phyloP scores from a whole-genome alignment of 176 grass and related monocot genomes.

The Cocos nucifera region DNA sequence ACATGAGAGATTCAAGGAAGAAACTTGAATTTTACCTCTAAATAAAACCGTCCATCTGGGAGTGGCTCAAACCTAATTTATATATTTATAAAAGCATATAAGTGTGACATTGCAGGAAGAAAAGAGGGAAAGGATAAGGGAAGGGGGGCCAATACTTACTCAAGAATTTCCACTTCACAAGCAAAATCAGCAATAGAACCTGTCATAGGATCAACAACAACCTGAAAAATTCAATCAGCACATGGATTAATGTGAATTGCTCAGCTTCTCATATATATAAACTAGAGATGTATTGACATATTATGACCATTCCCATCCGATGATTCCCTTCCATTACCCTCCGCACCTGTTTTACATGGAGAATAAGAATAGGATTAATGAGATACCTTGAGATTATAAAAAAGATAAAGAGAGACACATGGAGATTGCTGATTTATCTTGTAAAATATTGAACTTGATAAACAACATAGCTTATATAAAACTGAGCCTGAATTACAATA shows the following conservation, averaged over 20 bases:
- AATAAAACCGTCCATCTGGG: constrained; percentile 91
- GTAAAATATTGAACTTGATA: too few species aligned
- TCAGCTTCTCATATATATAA: neutral
- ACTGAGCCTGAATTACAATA: too few species aligned
- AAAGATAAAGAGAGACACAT: too few species aligned
- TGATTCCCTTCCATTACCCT: constrained; percentile 99
- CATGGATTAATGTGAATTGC: constrained; percentile 4
- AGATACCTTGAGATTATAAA: constrained; percentile 7
- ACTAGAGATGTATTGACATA: neutral
- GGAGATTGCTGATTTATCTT: too few species aligned
- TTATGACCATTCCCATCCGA: constrained; percentile 90
- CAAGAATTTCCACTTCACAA: constrained; percentile 97
- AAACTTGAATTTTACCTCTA: constrained; percentile 51
- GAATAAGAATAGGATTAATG: constrained; percentile 6
- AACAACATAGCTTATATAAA: too few species aligned
- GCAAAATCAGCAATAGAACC: constrained; percentile 86
- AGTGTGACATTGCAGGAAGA: constrained; percentile 21
- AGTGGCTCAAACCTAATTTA: constrained; percentile 75
- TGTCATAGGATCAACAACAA: constrained; percentile 74
- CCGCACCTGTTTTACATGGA: constrained; percentile 49
- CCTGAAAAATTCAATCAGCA: constrained; percentile 40
- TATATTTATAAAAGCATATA: constrained; percentile 20
- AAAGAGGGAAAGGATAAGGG: constrained; percentile 17
- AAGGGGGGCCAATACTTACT: constrained; percentile 46
- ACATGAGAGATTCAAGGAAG: neutral